These are phyloP conservation scores for Entamoeba moshkovskii DNA, from an alignment of 208 protist genomes.

Conservation along the genomic window DNA sequence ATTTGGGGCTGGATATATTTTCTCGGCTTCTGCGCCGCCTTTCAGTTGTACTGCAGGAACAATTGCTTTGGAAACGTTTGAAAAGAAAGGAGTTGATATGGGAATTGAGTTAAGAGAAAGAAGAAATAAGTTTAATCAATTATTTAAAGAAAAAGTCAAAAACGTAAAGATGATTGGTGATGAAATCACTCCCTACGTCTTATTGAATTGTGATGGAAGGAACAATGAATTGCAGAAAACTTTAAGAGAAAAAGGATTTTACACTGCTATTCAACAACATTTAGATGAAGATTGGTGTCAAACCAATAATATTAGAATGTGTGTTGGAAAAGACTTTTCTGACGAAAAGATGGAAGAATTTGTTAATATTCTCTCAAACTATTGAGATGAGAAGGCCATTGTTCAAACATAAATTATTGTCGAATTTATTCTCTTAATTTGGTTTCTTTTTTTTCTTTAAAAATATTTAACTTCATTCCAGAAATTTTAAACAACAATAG, in stretches of 20 bases:
- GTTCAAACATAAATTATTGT: too few relatives aligned
- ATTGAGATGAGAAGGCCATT: too few relatives aligned
- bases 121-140: not conserved
- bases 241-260: not conserved
- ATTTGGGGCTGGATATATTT: slow-evolving; percentile 71
- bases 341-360: not conserved
- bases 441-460: too few relatives aligned
- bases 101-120: not conserved
- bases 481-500: too few relatives aligned
- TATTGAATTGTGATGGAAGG: not conserved
- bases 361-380: not conserved
- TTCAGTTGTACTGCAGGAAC: slow-evolving; percentile 64
- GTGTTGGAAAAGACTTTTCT: not conserved
- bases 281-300: not conserved
- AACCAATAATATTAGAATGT: not conserved
- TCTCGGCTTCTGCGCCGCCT: slow-evolving; percentile 80
- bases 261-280: not conserved
- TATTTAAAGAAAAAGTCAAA: not conserved
- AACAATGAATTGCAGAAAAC: not conserved
- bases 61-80: slow-evolving; percentile 47
- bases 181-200: not conserved
- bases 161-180: not conserved
- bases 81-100: not conserved
- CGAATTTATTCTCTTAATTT: too few relatives aligned
- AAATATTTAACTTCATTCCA: too few relatives aligned